A percentile compares a stretch with the other conserved stretches of the same genome.
Conservation (phyloP, 164 flowering plant species). For the Tinospora cordifolia region DNA sequence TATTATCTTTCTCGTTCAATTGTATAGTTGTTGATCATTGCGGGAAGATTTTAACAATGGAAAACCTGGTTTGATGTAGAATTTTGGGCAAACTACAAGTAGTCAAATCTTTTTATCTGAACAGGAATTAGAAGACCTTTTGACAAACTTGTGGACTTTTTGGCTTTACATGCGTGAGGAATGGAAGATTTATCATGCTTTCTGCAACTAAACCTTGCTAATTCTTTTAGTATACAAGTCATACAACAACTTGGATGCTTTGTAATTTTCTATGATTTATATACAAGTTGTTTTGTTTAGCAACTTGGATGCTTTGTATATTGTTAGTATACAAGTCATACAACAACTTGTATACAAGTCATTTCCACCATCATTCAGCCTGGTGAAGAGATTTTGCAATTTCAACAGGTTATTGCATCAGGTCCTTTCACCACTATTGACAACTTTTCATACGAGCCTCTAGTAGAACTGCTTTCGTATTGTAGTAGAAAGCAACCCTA, state of each 20-base stretch:
- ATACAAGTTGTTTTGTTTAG: no score
- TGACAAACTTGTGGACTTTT: conserved; percentile 67
- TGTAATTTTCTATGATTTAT: no score
- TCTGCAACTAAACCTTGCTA: conserved; percentile 63
- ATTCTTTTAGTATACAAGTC: conserved; percentile 1
- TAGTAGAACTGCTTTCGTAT: conserved; percentile 71
- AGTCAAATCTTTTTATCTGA: conserved; percentile 48
- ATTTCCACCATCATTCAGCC: no score
- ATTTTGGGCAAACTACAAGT: conserved; percentile 37
- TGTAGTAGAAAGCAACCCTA: conserved; percentile 82
- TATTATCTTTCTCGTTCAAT: background rate
- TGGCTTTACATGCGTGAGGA: conserved; percentile 48
- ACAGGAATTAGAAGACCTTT: conserved; percentile 72
- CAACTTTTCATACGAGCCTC: conserved; percentile 86
- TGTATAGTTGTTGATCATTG: background rate
- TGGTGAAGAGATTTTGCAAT: no score
- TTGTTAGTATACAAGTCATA: no score
- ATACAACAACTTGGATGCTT: background rate
- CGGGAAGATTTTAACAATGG: conserved; percentile 1
- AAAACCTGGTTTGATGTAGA: conserved; percentile 28
- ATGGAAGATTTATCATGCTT: conserved; percentile 61
- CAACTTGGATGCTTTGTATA: no score
- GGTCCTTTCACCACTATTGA: conserved; percentile 93
- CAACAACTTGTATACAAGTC: no score
- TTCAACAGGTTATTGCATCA: conserved; percentile 76